phyloP scores from a whole-genome alignment of 2,329 filamentous ascomycete genomes.

The Rhinocladiella similis region DNA sequence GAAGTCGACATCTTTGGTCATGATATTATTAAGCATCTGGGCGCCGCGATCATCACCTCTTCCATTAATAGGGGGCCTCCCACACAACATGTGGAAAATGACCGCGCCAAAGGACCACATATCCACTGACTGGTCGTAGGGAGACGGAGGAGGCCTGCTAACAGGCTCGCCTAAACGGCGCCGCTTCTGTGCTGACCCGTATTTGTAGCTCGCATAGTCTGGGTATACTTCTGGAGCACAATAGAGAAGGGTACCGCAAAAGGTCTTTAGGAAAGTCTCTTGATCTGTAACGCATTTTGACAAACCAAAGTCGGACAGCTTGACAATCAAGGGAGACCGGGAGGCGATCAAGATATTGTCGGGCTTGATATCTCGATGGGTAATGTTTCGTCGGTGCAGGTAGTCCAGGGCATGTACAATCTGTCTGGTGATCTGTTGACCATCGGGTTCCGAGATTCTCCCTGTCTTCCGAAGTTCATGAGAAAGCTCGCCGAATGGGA shows the following conservation, averaged over 20 bases:
- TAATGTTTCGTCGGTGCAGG: slow-evolving; percentile 83
- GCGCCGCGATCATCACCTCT: slow-evolving; percentile 73
- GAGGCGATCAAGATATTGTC: slow-evolving; percentile 91
- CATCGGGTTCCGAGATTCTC: slow-evolving; percentile 65
- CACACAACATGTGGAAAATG: slow-evolving; percentile 81
- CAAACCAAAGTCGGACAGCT: slow-evolving; percentile 93
- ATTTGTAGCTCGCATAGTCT: slow-evolving; percentile 67
- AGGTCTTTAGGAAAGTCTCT: slow-evolving; percentile 91
- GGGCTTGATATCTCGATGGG: slow-evolving; percentile 97
- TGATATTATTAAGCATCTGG: slow-evolving; percentile 77
- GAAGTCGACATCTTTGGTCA: slow-evolving; percentile 72
- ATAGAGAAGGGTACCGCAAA: slow-evolving; percentile 93
- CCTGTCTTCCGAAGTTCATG: slow-evolving; percentile 65
- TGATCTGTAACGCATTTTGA: slow-evolving; percentile 91
- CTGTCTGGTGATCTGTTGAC: slow-evolving; percentile 66
- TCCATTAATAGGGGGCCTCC: slow-evolving; percentile 77
- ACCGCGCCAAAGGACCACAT: slow-evolving; percentile 96
- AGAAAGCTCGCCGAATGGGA: slow-evolving; percentile 79
- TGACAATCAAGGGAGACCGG: slow-evolving; percentile 73
- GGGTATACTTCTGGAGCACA: slow-evolving; percentile 97
- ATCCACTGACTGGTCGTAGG: slow-evolving; percentile 90
- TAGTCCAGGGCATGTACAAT: slow-evolving; percentile 82
- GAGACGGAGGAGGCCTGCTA: slow-evolving; percentile 47
- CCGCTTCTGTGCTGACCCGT: slow-evolving; percentile 50
- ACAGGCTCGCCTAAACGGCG: slow-evolving; percentile 54